Percentiles rank a stretch among this genome's conserved stretches.
Evolutionary conservation across 1,284 basidiomycete genomes (phyloP).

Genomic region (Cutaneotrichosporon dermatis): DNA sequence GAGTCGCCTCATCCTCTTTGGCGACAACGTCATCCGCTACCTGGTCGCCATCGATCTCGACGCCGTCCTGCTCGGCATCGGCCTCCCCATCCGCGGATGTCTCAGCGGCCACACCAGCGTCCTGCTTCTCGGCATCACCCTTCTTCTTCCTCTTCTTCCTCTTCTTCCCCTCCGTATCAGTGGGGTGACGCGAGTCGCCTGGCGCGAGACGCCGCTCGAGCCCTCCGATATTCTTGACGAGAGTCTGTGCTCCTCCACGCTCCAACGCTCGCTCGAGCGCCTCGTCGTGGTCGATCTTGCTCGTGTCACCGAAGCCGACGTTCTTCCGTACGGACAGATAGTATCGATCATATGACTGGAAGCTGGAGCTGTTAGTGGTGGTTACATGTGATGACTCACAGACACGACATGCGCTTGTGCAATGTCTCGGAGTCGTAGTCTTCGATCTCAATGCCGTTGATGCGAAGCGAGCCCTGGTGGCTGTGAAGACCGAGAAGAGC

Average conservation of each 20-base stretch:
- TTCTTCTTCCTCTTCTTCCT: not conserved
- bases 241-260: conserved; percentile 59
- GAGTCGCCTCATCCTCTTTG: too few relatives aligned
- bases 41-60: too few relatives aligned
- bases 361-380: not conserved
- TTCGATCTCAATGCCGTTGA: conserved; percentile 66
- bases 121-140: too few relatives aligned
- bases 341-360: conserved; percentile 71
- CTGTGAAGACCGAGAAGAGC: conserved; percentile 65
- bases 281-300: conserved; percentile 28
- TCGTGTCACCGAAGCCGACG: conserved; percentile 66
- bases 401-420: conserved; percentile 66
- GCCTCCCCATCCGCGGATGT: too few relatives aligned
- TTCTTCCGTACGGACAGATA: conserved; percentile 68
- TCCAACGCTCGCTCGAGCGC: conserved; percentile 60
- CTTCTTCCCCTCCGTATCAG: not conserved
- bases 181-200: not conserved
- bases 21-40: too few relatives aligned
- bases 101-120: too few relatives aligned
- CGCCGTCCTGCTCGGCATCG: too few relatives aligned
- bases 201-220: conserved; percentile 12
- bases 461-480: conserved; percentile 58
- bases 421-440: conserved; percentile 62
- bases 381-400: conserved; percentile 51
- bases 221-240: conserved; percentile 23